Base-by-base conservation (phyloP, 139 green algal species). In the Coccomyxa sp. region DNA sequence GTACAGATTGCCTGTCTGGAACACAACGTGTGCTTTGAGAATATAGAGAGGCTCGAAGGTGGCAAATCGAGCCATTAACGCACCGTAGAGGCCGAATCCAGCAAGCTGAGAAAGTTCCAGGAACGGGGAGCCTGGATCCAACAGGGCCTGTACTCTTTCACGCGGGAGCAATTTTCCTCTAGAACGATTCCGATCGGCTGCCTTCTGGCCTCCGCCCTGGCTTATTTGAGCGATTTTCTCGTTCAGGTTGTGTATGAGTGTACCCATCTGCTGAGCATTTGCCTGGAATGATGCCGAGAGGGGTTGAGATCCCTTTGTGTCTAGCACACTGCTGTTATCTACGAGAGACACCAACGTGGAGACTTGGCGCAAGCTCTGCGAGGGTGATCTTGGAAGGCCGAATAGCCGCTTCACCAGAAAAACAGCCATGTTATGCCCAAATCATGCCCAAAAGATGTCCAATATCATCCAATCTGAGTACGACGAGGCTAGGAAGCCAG, bases 21-120 rank as follows among this genome's bases (percentile, higher is more conserved):
- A 51, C 38, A 51, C 7, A 51, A 51, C 7, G 38, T 51, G 38
- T 51, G 38, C 3, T 51, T 51, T 51, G 38, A 51, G 38, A 51
- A 51, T 7, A 51, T 51, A 51, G 38, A 51, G 38, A 51, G 38
- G 38, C 38, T 11, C 3, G 38, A 11, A 51, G 38, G 63, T 71
- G 63, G 63, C 18, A 9, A 71, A 71, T 28, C 4, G 63, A 21
- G 63, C 21, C 63, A 51, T 23, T 27, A 74, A 68, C 90, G 74
- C 81, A 93, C 92, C 93, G 77, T 98, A 98, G 58, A 98, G 80
- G 1, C 87, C 88, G 17, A 92, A 86, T 10, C 95, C 96, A 9
- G 95, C 96, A 28, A 97, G 86, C 28, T 92, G 92, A 0, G 84
- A 92, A 12, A 97, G 88, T 92, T 98, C 95, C 83, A 98, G 84